Conservation (phyloP, 2,329 filamentous ascomycete species). For the Amylocarpus encephaloides region DNA sequence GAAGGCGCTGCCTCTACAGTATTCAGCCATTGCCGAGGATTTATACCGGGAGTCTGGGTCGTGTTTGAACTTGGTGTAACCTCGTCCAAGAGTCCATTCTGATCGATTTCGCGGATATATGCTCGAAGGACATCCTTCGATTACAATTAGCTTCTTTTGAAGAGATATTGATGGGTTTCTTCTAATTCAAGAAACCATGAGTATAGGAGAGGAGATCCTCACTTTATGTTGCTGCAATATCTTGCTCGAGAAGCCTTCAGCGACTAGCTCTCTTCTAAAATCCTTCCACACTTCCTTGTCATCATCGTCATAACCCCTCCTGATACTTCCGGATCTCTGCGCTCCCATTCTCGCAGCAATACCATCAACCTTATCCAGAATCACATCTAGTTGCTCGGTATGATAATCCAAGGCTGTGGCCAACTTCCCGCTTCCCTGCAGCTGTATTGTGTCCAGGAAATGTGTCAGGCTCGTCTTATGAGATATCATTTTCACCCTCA, state of each 20-base stretch:
- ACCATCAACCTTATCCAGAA: slow-evolving; percentile 54
- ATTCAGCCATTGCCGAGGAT: slow-evolving; percentile 24
- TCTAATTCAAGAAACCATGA: slow-evolving; percentile 1
- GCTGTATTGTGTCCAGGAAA: slow-evolving; percentile 52
- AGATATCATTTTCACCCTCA: slow-evolving; percentile 40
- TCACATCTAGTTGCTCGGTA: slow-evolving; percentile 40
- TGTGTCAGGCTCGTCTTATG: slow-evolving; percentile 48
- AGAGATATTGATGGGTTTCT: slow-evolving; percentile 1
- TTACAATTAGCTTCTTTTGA: too few species aligned
- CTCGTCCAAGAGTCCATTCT: slow-evolving; percentile 47
- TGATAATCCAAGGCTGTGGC: slow-evolving; percentile 24
- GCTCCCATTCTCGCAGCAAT: slow-evolving; percentile 48
- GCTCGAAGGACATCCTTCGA: slow-evolving; percentile 51
- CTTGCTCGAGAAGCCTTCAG: slow-evolving; percentile 51
- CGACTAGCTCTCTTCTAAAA: slow-evolving; percentile 51
- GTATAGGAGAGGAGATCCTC: slow-evolving; percentile 4
- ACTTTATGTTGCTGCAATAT: slow-evolving; percentile 54
- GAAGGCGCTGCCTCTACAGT: slow-evolving; percentile 14
- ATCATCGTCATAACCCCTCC: slow-evolving; percentile 34
- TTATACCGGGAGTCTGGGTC: slow-evolving; percentile 22
- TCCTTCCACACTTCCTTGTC: slow-evolving; percentile 51
- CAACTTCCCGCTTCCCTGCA: slow-evolving; percentile 41
- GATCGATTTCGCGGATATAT: slow-evolving; percentile 55
- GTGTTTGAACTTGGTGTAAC: slow-evolving; percentile 32
- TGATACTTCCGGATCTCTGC: slow-evolving; percentile 33